Percentiles rank a stretch among this genome's conserved stretches.
phyloP scores from a whole-genome alignment of 345 rosid genomes.

The Tarenaya hassleriana region DNA sequence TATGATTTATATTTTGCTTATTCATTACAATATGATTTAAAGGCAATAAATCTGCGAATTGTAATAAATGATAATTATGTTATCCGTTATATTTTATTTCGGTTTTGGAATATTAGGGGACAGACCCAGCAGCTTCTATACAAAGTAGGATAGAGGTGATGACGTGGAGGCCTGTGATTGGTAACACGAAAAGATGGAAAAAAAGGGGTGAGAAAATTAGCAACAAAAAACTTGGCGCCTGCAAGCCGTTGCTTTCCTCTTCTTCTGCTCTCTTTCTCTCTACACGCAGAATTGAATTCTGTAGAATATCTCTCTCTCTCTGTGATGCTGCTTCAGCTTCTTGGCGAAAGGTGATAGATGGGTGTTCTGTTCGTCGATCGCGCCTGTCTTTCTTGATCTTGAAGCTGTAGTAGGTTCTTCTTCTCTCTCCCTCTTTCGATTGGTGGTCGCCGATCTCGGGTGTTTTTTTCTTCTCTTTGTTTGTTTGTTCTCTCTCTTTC shows the following conservation, averaged over 20 bases:
- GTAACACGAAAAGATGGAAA: conserved; percentile 15
- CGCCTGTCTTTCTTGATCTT: not conserved
- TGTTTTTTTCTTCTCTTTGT: conserved; percentile 15
- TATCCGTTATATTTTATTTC: too few species aligned
- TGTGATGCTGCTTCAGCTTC: conserved; percentile 10
- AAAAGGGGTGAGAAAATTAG: conserved; percentile 17
- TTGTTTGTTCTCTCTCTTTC: not conserved
- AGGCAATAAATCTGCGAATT: too few species aligned
- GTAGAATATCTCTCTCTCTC: too few species aligned
- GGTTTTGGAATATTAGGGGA: too few species aligned
- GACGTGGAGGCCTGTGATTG: conserved; percentile 6
- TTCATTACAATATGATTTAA: too few species aligned
- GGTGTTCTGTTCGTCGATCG: not conserved
- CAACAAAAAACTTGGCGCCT: conserved; percentile 31
- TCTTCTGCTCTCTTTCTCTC: conserved; percentile 11
- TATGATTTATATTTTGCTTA: too few species aligned
- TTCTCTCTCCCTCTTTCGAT: conserved; percentile 17
- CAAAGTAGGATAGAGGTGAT: conserved; percentile 2
- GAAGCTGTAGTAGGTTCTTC: conserved; percentile 13
- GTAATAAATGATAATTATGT: too few species aligned
- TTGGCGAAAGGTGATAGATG: conserved; percentile 3
- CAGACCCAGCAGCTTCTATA: conserved; percentile 14
- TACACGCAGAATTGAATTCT: not conserved
- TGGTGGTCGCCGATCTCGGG: conserved; percentile 10
- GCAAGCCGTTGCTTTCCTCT: conserved; percentile 28